Percentiles rank a stretch among this genome's conserved stretches.
Conservation (phyloP, 2,329 filamentous ascomycete species). For the Grosmannia serpens region DNA sequence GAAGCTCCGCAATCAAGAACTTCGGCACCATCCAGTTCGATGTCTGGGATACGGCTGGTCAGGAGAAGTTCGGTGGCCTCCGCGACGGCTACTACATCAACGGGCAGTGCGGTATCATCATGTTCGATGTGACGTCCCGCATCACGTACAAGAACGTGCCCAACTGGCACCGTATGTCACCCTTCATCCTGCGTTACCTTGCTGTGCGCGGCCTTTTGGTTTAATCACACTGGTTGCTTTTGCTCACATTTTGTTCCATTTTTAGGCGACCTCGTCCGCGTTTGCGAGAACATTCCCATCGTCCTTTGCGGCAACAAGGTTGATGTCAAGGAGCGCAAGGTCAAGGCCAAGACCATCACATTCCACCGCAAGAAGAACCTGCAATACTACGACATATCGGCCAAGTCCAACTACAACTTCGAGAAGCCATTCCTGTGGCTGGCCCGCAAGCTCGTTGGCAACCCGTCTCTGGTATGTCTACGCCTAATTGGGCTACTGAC, state of each 20-base stretch:
- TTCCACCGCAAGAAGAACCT: conserved; percentile 99
- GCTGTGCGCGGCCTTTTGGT: no score
- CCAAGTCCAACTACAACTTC: conserved; percentile 99
- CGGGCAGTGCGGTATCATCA: conserved; percentile 99
- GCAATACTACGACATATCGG: conserved; percentile 99
- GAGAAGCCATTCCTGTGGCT: conserved; percentile 99
- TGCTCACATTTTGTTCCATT: background rate
- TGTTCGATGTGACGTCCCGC: conserved; percentile 98
- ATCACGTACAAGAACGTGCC: conserved; percentile 99
- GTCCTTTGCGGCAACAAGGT: conserved; percentile 99
- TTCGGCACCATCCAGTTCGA: conserved; percentile 95
- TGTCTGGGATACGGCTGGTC: conserved; percentile 97
- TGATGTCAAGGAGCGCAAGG: conserved; percentile 99
- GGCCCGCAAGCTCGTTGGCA: conserved; percentile 94
- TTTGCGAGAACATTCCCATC: conserved; percentile 98
- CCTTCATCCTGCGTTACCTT: background rate
- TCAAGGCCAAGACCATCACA: conserved; percentile 99
- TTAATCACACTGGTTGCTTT: background rate
- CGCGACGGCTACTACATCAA: conserved; percentile 99
- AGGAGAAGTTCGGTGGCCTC: conserved; percentile 99
- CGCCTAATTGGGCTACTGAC: no score
- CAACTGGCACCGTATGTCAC: conserved; percentile 95
- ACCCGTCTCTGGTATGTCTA: conserved; percentile 62
- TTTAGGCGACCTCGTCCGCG: conserved; percentile 89
- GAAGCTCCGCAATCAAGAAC: conserved; percentile 44